Base-by-base conservation (phyloP, 352 stramenopile genomes). In the Globisporangium parvum region DNA sequence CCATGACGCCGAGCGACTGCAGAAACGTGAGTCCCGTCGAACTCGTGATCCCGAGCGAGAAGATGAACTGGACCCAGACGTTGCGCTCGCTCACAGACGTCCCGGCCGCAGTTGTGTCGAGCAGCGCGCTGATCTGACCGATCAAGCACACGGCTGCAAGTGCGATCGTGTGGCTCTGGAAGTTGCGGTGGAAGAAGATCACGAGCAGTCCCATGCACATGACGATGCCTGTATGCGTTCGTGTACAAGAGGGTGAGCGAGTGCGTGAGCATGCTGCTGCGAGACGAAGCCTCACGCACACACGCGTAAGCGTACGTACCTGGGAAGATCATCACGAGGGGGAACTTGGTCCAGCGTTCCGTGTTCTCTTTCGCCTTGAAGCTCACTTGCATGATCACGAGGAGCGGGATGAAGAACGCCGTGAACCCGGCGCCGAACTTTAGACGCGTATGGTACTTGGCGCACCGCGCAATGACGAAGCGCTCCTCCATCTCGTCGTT, bases 51-150 rank as follows among this genome's bases (percentile, higher is more conserved):
- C 83, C 83, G 0, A 91, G 61, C 33, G 81, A 88, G 59, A 92
- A 91, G 60, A 92, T 88, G 60, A 92, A 92, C 55, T 94, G 81
- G 40, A 92, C 84, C 80, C 81, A 92, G 47, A 91, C 80, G 51
- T 94, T 94, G 14, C 78, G 67, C 59, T 94, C 80, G 39, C 72
- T 90, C 40, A 93, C 83, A 20, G 75, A 74, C 8, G 77, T 90
- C 3, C 76, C 84, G 2, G 77, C 81, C 2, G 80, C 78, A 1
- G 79, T 92, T 12, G 79, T 91, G 65, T 91, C 83, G 0, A 91
- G 64, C 12, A 92, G 44, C 1, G 81, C 81, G 57, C 76, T 87
- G 47, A 92, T 69, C 55, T 93, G 84, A 0, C 78, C 77, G 24
- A 92, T 62, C 5, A 91, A 55, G 57, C 84, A 93, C 2, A 93